Evolutionary conservation across 345 rosid species (phyloP).

Genomic region (Psidium guajava): DNA sequence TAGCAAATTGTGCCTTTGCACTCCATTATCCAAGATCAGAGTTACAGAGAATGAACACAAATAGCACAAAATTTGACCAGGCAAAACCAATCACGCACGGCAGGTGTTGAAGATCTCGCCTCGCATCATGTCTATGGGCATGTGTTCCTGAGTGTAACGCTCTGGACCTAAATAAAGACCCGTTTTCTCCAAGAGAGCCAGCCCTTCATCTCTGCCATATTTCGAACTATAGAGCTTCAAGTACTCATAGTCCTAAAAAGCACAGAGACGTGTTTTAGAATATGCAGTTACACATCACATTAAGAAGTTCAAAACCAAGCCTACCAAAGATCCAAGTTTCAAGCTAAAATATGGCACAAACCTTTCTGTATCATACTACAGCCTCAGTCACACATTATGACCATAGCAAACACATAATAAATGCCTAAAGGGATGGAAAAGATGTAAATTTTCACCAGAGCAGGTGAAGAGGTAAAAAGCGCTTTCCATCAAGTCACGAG

Average conservation of each 20-base stretch:
- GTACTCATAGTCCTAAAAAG: conserved; percentile 65
- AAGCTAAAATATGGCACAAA: neutral
- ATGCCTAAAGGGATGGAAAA: neutral
- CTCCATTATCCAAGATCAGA: neutral
- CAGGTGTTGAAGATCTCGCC: conserved; percentile 81
- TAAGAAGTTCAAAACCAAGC: neutral
- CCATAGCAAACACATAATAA: neutral
- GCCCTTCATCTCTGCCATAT: conserved; percentile 68
- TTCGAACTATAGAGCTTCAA: conserved; percentile 63
- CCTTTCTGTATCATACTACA: neutral
- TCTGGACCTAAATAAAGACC: conserved; percentile 83
- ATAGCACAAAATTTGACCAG: neutral
- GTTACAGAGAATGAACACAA: neutral
- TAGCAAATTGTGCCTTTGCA: neutral
- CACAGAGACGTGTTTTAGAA: neutral
- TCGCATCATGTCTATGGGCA: conserved; percentile 77
- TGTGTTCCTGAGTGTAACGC: conserved; percentile 78
- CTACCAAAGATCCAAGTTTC: neutral
- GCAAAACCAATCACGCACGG: conserved; percentile 6
- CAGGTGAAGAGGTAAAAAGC: neutral
- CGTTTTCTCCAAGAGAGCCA: conserved; percentile 73
- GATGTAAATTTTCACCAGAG: neutral
- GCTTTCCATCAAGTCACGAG: neutral
- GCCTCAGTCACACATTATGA: neutral
- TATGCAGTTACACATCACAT: neutral